Base-by-base conservation (phyloP, 1,139 yeast species). In the Maudiozyma humilis region DNA sequence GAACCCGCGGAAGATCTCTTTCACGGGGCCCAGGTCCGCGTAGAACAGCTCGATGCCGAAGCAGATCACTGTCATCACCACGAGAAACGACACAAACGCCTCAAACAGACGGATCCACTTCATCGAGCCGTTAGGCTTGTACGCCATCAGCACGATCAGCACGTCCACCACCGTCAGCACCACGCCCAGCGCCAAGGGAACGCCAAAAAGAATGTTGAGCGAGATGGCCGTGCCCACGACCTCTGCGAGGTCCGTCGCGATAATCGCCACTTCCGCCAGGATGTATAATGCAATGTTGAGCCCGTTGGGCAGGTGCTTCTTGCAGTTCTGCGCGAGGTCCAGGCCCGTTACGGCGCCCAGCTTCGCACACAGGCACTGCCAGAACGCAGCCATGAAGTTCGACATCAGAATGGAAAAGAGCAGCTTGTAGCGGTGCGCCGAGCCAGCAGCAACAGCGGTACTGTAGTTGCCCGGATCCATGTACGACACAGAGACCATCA, bases 391-490 rank as follows among this genome's bases (percentile, higher is more conserved):
- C 68, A 81, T 76, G 17, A 82, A 54, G 51, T 82, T 83, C 8
- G 88, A 76, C 51, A 82, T 62, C 48, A 82, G 68, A 4, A 82
- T 74, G 14, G 83, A 70, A 54, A 81, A 79, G 48, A 83, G 63
- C 34, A 82, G 68, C 54, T 76, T 75, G 60, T 82, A 82, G 46
- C 77, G 73, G 56, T 79, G 82, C 53, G 77, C 76, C 30, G 89
- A 83, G 7, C 91, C 91, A 0, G 88, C 81, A 15, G 84, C 79
- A 2, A 83, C 89, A 1, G 89, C 84, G 0, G 89, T 82, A 41
- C 85, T 78, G 59, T 82, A 83, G 59, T 83, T 83, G 1, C 93
- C 93, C 0, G 91, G 91, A 57, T 83, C 91, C 76, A 83, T 79
- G 57, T 82, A 83, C 1, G 88, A 81, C 33, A 84, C 88, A 14